Evolutionary conservation across 768 basidiomycete species (phyloP).

Genomic region (Filobasidium floriforme): DNA sequence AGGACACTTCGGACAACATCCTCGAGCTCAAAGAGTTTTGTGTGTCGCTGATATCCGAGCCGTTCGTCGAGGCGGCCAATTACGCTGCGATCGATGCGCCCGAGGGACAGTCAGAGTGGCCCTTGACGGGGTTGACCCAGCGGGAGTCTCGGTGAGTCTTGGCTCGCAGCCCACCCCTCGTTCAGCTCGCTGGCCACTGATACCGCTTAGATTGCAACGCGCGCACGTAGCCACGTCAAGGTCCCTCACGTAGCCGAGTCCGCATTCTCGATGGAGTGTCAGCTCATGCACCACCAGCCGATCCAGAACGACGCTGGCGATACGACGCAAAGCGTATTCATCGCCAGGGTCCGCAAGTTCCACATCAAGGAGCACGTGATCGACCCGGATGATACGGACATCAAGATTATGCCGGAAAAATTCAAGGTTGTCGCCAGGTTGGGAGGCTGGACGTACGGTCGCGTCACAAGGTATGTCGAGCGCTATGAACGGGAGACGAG

Average conservation of each 20-base stretch:
- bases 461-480: slow-evolving; percentile 7
- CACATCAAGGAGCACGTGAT: slow-evolving; percentile 41
- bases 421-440: slow-evolving; percentile 48
- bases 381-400: slow-evolving; percentile 29
- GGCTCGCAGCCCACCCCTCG: neutral
- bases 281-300: slow-evolving; percentile 35
- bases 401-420: slow-evolving; percentile 35
- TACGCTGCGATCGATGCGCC: slow-evolving; percentile 45
- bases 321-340: slow-evolving; percentile 27
- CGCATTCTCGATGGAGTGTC: slow-evolving; percentile 46
- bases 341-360: slow-evolving; percentile 44
- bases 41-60: slow-evolving; percentile 62
- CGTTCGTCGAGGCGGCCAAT: slow-evolving; percentile 48
- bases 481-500: neutral
- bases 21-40: slow-evolving; percentile 61
- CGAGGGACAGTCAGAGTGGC: slow-evolving; percentile 44
- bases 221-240: slow-evolving; percentile 34
- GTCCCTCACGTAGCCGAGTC: slow-evolving; percentile 46
- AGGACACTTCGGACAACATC: slow-evolving; percentile 62
- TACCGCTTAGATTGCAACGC: neutral
- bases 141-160: slow-evolving; percentile 35
- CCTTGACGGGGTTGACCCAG: slow-evolving; percentile 37
- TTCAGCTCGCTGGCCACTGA: neutral
- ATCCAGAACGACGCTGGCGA: slow-evolving; percentile 27
- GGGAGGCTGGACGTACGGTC: slow-evolving; percentile 49